A percentile compares a stretch with the other conserved stretches of the same genome.
Evolutionary conservation across 176 grass and related monocot genomes (phyloP).

Genomic region (Aegilops tauschii): DNA sequence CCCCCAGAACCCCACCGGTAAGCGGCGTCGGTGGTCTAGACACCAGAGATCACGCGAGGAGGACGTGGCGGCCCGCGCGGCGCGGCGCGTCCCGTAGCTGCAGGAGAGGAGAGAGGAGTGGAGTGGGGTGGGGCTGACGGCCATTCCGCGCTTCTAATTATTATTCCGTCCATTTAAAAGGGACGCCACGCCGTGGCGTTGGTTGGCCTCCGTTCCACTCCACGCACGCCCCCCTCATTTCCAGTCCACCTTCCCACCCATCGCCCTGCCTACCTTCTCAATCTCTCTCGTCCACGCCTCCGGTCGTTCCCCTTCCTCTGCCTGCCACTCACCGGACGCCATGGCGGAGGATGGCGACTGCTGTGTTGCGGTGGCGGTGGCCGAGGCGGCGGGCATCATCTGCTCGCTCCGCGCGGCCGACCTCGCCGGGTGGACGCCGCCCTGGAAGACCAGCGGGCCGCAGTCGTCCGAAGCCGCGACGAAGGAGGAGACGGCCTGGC

Average conservation of each 20-base stretch:
- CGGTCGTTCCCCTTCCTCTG: background rate
- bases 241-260: slow-evolving; percentile 25
- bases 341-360: slow-evolving; percentile 15
- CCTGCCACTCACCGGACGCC: background rate
- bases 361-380: background rate
- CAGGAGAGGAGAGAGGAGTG: background rate
- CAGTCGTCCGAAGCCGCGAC: background rate
- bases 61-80: background rate
- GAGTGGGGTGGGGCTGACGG: background rate
- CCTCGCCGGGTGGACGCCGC: slow-evolving; percentile 45
- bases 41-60: background rate
- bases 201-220: background rate
- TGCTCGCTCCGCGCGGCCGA: slow-evolving; percentile 33
- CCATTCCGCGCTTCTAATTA: slow-evolving; percentile 26
- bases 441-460: background rate
- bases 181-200: slow-evolving; percentile 30
- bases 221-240: slow-evolving; percentile 38
- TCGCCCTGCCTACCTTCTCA: background rate
- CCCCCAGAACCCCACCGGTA: rapidly evolving
- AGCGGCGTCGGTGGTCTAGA: background rate
- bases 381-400: slow-evolving; percentile 39
- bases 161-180: slow-evolving; percentile 43
- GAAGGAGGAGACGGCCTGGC: slow-evolving; percentile 8
- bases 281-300: background rate
- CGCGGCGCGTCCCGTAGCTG: slow-evolving; percentile 14